Evolutionary conservation across 352 stramenopile genomes (phyloP), one percentile per base, ranked within the genome.

Genomic region (Blastocystis sp.): DNA sequence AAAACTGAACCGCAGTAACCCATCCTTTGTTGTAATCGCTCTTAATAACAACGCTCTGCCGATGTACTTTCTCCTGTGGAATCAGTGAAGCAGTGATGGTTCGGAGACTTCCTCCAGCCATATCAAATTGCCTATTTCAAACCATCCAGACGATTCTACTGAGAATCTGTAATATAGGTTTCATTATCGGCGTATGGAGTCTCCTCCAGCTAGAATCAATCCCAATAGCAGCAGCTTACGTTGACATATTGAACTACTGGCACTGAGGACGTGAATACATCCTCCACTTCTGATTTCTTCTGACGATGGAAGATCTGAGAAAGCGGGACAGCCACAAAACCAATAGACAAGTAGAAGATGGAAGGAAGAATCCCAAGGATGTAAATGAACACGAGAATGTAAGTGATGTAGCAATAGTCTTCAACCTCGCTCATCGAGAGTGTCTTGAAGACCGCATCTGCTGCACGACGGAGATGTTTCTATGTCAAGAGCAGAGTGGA

Each of bases 21-120:
- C 70, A 80, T 7, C 70, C 70, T 53, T 80, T 64, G 70, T 37
- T 80, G 55, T 61, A 80, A 6, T 80, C 45, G 55, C 70, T 80
- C 70, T 80, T 62, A 20, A 80, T 80, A 8, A 80, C 70, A 26
- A 80, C 54, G 7, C 37, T 63, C 4, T 80, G 70, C 13, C 29
- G 20, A 15, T 29, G 43, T n/a, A 59, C 2, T 20, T 7, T 9
- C 50, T 61, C 20, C 20, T 26, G 47, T 37, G n/a, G 20, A 18
- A 34, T 15, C 11, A 64, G 37, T 18, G 70, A 80, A 4, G 20
- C 26, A 23, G 45, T 41, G 8, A 64, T n/a, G 20, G 41, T 41
- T 3, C n/a, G 20, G 3, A 80, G 2, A 45, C 47, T 80, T 15
- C 34, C 50, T 26, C 70, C 70, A 23, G 43, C 34, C 13, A 62